Base-by-base conservation (phyloP, 164 flowering plant genomes). In the Vitis amurensis region DNA sequence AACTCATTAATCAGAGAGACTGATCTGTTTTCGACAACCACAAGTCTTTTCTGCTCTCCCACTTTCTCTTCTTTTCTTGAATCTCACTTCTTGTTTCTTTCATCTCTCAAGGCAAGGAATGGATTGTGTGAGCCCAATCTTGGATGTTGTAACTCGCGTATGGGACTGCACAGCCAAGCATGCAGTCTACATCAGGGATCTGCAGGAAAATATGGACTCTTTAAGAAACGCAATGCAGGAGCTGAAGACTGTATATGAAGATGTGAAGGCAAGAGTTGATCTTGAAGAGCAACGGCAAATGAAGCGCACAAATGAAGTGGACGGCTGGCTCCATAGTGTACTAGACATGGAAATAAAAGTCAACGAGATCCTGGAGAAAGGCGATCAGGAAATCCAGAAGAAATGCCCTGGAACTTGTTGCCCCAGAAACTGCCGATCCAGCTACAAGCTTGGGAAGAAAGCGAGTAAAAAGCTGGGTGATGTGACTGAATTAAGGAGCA, bases 391-490 rank as follows among this genome's bases (percentile, higher is more conserved):
- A 55, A 27, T 67, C 12, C 55, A 66, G 48, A 14, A 37, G 8
- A 50, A 55, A n/a, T 69, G 73, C 30, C 2, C 59, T 1, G 59
- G 66, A 12, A 15, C 66, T 49, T 60, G 59, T 9, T 57, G 44
- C 57, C 48, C 76, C 23, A 71, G 31, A 55, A 68, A 75, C 50
- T 73, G 51, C 53, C 9, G 52, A 37, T 70, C 72, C 1, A 59
- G 62, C 47, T 78, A 78, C 61, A 73, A 66, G 49, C 6, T 76
- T 1, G 81, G 78, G 11, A 73, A 63, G 59, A 61, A 9, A 55
- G 70, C 66, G 1, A 50, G 23, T 4, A 2, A 55, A 60, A 61
- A 14, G 51, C 47, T 78, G 0, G 15, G 13, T 8, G 66, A 2
- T 6, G 71, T 70, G 30, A 10, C 9, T 0, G 9, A 48, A 2